Evolutionary conservation across 139 green algal genomes (phyloP), one percentile per base, ranked within the genome.

Genomic region (Tetraselmis striata): DNA sequence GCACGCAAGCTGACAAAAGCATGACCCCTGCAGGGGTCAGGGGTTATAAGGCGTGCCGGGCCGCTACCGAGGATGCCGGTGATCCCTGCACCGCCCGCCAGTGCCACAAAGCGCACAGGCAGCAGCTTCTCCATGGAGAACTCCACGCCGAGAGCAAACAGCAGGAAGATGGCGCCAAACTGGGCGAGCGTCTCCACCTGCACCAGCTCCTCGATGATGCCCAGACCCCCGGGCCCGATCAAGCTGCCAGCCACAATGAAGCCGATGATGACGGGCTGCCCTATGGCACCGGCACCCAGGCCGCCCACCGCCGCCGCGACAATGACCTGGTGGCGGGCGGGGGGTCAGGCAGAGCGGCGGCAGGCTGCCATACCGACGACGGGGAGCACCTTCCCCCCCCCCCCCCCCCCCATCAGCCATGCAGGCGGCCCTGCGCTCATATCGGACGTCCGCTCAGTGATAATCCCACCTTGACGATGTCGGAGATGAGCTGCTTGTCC

Each of bases 101-200:
- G n/a, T 11, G 88, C 85, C 31, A 91, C 88, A 28, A 5, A 58
- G 29, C 83, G 80, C 26, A 90, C 87, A 0, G 79, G 30, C 26
- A 77, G 80, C 79, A 92, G 79, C 76, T 89, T 89, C 22, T 81
- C 75, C 0, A 84, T 28, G 77, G 31, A 87, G 81, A 92, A 90
- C 83, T 92, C 88, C 26, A 91, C 32, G 2, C 88, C 88, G 28
- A 92, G 82, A 1, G 79, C 32, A 78, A 92, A 91, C 0, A 92
- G 85, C 25, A 92, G 77, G 81, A 92, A 90, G 28, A 92, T 82
- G 27, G 91, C 83, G n/a, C 88, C 88, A 78, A 92, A 88, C 76
- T 92, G 88, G 59, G 87, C 87, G 22, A 92, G 67, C 28, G 88
- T 92, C 77, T 92, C 88, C 45, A 67, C 45, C 78, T 91, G 88